A percentile compares a stretch with the other conserved stretches of the same genome.
phyloP scores from a whole-genome alignment of 2,329 filamentous ascomycete genomes.

The Colletotrichum navitas region DNA sequence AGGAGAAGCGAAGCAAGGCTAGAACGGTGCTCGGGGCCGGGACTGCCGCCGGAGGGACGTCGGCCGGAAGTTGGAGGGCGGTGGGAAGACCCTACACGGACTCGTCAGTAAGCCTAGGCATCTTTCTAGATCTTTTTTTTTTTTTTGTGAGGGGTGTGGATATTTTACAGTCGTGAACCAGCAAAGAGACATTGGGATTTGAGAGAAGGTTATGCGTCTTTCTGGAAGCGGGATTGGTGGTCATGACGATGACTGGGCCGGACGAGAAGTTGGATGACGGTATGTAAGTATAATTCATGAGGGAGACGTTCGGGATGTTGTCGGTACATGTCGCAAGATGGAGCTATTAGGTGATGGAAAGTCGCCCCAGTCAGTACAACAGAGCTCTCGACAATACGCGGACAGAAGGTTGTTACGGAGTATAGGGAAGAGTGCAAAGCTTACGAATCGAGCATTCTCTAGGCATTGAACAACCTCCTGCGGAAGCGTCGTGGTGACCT shows the following conservation, averaged over 20 bases:
- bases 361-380: constrained; percentile 24
- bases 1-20: constrained; percentile 86
- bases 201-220: constrained; percentile 85
- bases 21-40: constrained; percentile 74
- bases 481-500: constrained; percentile 78
- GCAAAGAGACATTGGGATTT: constrained; percentile 89
- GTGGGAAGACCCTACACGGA: constrained; percentile 80
- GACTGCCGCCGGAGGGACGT: constrained; percentile 71
- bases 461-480: constrained; percentile 90
- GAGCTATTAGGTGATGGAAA: constrained; percentile 67
- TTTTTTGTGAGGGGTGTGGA: no score
- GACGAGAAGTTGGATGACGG: constrained; percentile 78
- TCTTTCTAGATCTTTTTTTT: no score
- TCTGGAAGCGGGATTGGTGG: constrained; percentile 82
- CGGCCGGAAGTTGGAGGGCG: constrained; percentile 81
- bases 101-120: constrained; percentile 19
- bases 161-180: constrained; percentile 87
- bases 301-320: constrained; percentile 88
- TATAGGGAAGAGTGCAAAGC: constrained; percentile 47
- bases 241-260: constrained; percentile 93
- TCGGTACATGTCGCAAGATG: constrained; percentile 92
- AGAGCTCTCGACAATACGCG: constrained; percentile 15
- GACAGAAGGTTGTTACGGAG: not conserved
- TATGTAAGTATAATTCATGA: constrained; percentile 99
- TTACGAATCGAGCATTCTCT: constrained; percentile 93